A percentile compares a stretch with the other conserved stretches of the same genome.
phyloP scores from a whole-genome alignment of 192 early-diverging fungal genomes.

The Dissophora ornata region DNA sequence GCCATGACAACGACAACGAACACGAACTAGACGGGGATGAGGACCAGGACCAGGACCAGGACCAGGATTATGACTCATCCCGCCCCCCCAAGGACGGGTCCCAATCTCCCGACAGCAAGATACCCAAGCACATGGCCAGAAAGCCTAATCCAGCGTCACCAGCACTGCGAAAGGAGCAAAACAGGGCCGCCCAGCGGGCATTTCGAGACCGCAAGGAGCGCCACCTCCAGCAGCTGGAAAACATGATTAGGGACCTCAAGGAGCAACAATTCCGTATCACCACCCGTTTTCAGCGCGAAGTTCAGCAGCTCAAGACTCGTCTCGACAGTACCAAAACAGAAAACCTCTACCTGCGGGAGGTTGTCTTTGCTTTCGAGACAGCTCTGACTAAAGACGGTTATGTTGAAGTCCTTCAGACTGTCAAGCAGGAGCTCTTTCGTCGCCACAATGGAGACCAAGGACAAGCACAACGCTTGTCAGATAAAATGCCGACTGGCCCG shows the following conservation, averaged over 20 bases:
- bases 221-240: constrained; percentile 80
- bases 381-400: constrained; percentile 29
- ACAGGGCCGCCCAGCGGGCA: constrained; percentile 87
- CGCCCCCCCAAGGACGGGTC: not conserved
- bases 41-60: not conserved
- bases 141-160: constrained; percentile 61
- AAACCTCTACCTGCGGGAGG: constrained; percentile 57
- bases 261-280: constrained; percentile 62
- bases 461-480: not conserved
- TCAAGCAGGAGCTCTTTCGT: constrained; percentile 37
- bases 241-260: constrained; percentile 71
- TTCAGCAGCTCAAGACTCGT: constrained; percentile 23
- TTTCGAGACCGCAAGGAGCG: constrained; percentile 88
- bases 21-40: not conserved
- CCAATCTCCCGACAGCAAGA: constrained; percentile 1
- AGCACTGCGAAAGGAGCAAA: constrained; percentile 75
- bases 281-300: constrained; percentile 48
- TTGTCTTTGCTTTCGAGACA: constrained; percentile 56
- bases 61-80: not conserved
- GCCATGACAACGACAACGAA: not conserved
- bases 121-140: constrained; percentile 15
- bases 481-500: not conserved
- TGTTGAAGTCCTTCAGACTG: constrained; percentile 18
- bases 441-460: constrained; percentile 25
- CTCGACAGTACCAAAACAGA: constrained; percentile 46